Base-by-base conservation (phyloP, 1,284 basidiomycete species). In the Veloporphyrellus conicus region DNA sequence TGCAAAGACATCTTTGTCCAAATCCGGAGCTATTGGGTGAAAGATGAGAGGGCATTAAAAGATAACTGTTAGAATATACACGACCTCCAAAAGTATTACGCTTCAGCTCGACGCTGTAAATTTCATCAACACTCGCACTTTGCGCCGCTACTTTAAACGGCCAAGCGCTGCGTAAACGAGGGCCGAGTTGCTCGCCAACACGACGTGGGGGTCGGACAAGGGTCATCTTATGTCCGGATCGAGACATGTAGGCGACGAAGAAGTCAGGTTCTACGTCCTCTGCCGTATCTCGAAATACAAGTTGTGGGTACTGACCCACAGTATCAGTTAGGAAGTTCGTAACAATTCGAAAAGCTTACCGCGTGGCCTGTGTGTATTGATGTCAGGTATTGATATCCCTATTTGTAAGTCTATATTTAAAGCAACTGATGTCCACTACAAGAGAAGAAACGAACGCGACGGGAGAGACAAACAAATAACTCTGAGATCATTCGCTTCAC, bases 191-290 rank as follows among this genome's bases (percentile, higher is more conserved):
- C 19, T 73, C 63, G 50, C 76, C 75, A 27, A 81, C 67, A 20
- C 71, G 66, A 18, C 68, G 68, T 0, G 83, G 81, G 14, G 79
- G 79, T 40, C 81, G 75, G 33, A 85, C 67, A 20, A 87, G 66
- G 11, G 76, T 79, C 36, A 86, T 62, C 42, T 75, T 74, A 45
- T 75, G 71, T 4, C 79, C 80, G 8, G 74, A 71, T 38, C 72
- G 71, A 23, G 79, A 80, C 57, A 87, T 73, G 58, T 74, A 76
- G 20, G 78, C 78, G 15, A 82, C 62, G 58, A 87, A 85, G 62
- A 86, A 82, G 40, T 74, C 67, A 0, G 76, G 70, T 9, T 67
- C 60, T n/a, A 50, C 49, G 52, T 83, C 81, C 9, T 72, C 68
- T 20, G 65, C 60, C 11, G 69, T 68, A 28, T 76, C 72, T 54